phyloP scores from a whole-genome alignment of 176 grass and related monocot genomes.

The Avena atlantica region DNA sequence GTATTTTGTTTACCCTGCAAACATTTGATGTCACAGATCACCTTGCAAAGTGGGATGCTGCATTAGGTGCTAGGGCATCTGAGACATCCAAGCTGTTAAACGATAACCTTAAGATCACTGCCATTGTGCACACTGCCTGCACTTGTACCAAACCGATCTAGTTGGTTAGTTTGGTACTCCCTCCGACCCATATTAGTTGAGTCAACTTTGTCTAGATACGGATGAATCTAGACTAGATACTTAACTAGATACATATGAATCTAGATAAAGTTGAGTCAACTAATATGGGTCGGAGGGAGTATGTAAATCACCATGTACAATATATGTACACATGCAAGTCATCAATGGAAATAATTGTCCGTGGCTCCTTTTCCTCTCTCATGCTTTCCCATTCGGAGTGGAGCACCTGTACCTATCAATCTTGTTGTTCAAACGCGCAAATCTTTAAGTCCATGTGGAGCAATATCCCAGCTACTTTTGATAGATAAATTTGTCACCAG shows the following conservation, averaged over 20 bases:
- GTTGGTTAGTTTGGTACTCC: not conserved
- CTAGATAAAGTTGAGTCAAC: no score
- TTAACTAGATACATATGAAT: no score
- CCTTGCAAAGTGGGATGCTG: slow-evolving; percentile 38
- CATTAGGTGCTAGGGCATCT: not conserved
- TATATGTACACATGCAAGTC: not conserved
- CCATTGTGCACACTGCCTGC: not conserved
- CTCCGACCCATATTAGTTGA: no score
- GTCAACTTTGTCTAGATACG: no score
- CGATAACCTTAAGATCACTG: not conserved
- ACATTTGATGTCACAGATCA: slow-evolving; percentile 38
- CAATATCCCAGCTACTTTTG: slow-evolving; percentile 3
- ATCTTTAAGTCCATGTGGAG: not conserved
- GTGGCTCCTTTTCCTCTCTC: not conserved
- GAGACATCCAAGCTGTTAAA: not conserved
- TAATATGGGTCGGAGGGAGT: no score
- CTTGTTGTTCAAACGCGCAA: not conserved
- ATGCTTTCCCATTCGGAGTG: not conserved
- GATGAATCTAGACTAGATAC: no score
- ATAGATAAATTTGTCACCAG: not conserved
- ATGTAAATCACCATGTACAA: not conserved
- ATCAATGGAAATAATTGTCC: not conserved
- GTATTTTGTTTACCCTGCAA: slow-evolving; percentile 64
- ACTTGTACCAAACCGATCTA: not conserved
- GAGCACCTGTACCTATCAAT: not conserved